Evolutionary conservation across 257 asterid genomes (phyloP).

Genomic region (Capsicum rhomboideum): DNA sequence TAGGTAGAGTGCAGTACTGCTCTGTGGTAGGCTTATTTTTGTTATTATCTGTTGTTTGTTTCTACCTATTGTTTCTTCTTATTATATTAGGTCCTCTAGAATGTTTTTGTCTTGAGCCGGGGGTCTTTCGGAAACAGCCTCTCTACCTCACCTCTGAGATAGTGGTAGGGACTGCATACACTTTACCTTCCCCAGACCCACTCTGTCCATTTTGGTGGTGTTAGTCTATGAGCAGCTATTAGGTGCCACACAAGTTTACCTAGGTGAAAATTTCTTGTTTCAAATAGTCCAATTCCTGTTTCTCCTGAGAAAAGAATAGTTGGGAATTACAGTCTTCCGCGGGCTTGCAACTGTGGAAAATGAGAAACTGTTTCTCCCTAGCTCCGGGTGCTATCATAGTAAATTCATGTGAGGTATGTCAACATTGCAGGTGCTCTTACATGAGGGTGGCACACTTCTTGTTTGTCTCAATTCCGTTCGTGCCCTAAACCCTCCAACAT

Average conservation of each 20-base stretch:
- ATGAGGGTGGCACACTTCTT: conserved; percentile 94
- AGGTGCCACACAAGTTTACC: not conserved
- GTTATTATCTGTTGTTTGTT: too few species aligned
- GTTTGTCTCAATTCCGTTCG: conserved; percentile 93
- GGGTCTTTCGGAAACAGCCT: too few species aligned
- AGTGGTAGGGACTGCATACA: too few species aligned
- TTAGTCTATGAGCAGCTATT: not conserved
- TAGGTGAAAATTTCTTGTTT: not conserved
- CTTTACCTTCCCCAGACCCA: too few species aligned
- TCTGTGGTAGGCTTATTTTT: too few species aligned
- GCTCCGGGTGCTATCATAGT: not conserved
- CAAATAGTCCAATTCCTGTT: not conserved
- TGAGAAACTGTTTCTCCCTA: not conserved
- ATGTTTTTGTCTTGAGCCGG: too few species aligned
- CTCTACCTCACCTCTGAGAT: too few species aligned
- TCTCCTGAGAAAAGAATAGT: not conserved
- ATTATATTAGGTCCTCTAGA: too few species aligned
- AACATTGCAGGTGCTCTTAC: conserved; percentile 73
- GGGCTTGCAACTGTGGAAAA: not conserved
- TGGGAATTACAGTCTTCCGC: not conserved
- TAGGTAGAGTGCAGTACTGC: too few species aligned
- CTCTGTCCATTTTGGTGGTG: not conserved
- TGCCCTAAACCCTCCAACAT: conserved; percentile 67
- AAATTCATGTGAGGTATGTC: not conserved
- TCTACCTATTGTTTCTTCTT: too few species aligned